Base-by-base conservation (phyloP, 176 grass and related monocot species). In the Aegilops speltoides region DNA sequence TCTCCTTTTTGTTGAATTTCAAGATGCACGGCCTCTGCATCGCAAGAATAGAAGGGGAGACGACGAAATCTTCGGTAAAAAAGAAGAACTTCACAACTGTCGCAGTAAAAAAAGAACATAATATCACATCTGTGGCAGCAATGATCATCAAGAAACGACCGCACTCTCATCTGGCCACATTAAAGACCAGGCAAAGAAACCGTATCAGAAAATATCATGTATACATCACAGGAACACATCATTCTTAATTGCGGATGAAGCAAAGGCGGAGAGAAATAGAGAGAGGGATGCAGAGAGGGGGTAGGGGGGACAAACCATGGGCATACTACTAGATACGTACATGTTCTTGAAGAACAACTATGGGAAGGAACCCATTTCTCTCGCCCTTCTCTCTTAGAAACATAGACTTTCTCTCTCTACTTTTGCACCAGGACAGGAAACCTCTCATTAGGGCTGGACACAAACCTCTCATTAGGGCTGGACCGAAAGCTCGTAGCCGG, bases 231-330 rank as follows among this genome's bases (percentile, higher is more conserved):
- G 50, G 36, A 68, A 82, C 76, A 69, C 76, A 92, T 87, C 73
- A 88, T 86, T 86, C 82, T 79, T 71, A 88, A 89, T 77, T 88
- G 89, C 41, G 68, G 20, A 79, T 62, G 89, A 85, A 81, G 85
- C 81, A 81, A 91, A 87, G 81, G 76, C 60, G 79, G 66, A 46
- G 68, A 76, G 71, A 40, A 67, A 41, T 10, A 41, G 8, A 10
- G 40, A 2, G 40, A 41, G 40, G 40, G 8, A 41, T 41, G 40
- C 40, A 41, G 40, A 41, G 8, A 3, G 40, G 40, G 40, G 40
- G 33, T 4, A 6, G 33, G 33, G 33, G 33, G 40, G 40, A 8
- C 2, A 10, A 38, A 38, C 40, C 40, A 41, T 10, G 40, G 40
- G 40, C 40, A 41, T 41, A 41, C 40, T 41, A 10, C 40, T 10